Conservation (phyloP, 371 early-diverging fungal genomes). For the Lichtheimia ornata region DNA sequence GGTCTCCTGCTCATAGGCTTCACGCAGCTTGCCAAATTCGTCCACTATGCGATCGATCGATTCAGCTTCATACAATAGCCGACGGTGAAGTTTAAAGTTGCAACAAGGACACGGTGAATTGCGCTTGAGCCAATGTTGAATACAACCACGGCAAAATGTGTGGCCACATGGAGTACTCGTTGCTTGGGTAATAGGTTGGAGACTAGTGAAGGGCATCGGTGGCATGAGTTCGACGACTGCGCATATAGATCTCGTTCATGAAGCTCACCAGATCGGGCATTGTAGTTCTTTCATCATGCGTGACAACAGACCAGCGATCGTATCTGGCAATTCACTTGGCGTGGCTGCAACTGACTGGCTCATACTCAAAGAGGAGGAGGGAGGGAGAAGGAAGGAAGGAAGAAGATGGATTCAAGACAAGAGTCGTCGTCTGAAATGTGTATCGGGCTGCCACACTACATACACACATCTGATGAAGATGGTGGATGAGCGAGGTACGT, state of each 20-base stretch:
- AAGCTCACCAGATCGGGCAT: conserved; percentile 15
- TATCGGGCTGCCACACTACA: too few relatives aligned
- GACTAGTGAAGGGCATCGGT: neutral
- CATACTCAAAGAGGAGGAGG: neutral
- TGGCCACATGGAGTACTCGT: conserved; percentile 21
- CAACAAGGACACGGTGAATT: conserved; percentile 10
- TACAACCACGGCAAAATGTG: conserved; percentile 13
- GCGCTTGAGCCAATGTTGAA: conserved; percentile 3
- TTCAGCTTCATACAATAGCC: conserved; percentile 2
- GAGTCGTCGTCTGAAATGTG: too few relatives aligned
- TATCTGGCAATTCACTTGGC: conserved; percentile 12
- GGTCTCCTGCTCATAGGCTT: conserved; percentile 15
- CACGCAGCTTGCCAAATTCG: conserved; percentile 10
- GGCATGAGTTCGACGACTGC: too few relatives aligned
- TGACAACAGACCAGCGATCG: conserved; percentile 12
- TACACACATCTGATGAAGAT: too few relatives aligned
- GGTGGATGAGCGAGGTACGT: too few relatives aligned
- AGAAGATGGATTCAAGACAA: too few relatives aligned
- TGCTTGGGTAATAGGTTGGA: conserved; percentile 10
- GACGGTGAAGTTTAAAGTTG: conserved; percentile 5
- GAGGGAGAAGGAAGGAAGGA: too few relatives aligned
- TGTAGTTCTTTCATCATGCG: conserved; percentile 13
- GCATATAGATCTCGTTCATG: neutral
- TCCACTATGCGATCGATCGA: conserved; percentile 6
- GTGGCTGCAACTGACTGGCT: neutral